A percentile compares a stretch with the other conserved stretches of the same genome.
Evolutionary conservation across 164 flowering plant species (phyloP).

Genomic region (Platanus orientalis): DNA sequence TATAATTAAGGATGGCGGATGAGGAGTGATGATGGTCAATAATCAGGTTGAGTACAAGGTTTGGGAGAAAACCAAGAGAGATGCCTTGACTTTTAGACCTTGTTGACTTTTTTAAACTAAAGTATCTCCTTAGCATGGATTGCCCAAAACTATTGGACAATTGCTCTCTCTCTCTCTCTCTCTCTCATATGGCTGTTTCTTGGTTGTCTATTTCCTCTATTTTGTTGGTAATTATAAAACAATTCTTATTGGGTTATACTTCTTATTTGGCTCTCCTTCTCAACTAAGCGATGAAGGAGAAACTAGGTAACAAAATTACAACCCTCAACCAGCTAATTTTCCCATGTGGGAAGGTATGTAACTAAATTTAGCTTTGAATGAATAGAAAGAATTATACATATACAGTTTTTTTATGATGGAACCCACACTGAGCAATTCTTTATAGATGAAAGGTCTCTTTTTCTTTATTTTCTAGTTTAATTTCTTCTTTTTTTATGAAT

Average conservation of each 20-base stretch:
- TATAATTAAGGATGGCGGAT: no score
- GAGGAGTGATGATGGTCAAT: no score
- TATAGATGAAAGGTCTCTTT: constrained; percentile 1
- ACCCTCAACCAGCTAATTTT: constrained; percentile 48
- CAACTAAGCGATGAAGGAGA: constrained; percentile 43
- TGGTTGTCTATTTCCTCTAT: neutral
- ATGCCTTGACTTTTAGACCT: no score
- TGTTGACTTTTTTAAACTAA: no score
- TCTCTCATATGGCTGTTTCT: no score
- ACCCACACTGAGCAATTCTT: constrained; percentile 5
- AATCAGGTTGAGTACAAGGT: no score
- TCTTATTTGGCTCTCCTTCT: neutral
- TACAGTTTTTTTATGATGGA: neutral
- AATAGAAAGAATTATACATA: neutral
- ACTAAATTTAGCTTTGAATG: neutral
- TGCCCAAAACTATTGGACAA: no score
- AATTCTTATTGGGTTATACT: neutral
- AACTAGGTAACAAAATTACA: constrained; percentile 43
- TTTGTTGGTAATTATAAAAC: no score
- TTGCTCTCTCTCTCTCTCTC: no score
- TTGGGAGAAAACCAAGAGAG: no score
- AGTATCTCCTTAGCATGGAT: no score
- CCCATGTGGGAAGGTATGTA: constrained; percentile 47
- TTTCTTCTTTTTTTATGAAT: no score
- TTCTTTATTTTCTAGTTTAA: constrained; percentile 8